Conservation (phyloP, 176 grass and related monocot genomes). For the Olyra latifolia region DNA sequence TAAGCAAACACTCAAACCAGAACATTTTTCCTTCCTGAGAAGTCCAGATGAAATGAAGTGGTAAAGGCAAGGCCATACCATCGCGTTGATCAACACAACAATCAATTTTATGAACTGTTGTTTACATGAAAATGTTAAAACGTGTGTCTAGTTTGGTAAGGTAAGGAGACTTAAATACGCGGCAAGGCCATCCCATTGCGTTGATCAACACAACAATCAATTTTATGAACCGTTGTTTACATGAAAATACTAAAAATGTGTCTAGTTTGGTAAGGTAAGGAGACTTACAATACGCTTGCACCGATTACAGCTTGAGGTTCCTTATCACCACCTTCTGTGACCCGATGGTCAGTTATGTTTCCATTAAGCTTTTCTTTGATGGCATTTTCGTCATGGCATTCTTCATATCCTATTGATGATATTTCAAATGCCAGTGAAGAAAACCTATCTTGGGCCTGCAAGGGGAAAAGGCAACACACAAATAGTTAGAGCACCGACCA, state of each 20-base stretch:
- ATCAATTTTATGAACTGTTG: neutral
- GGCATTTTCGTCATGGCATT: slow-evolving; percentile 30
- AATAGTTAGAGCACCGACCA: neutral
- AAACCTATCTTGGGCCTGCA: slow-evolving; percentile 74
- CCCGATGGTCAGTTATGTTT: slow-evolving; percentile 16
- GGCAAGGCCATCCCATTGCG: neutral
- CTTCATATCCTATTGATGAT: slow-evolving; percentile 70
- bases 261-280: slow-evolving; percentile 11
- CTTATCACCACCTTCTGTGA: slow-evolving; percentile 57
- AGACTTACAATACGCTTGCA: slow-evolving; percentile 71
- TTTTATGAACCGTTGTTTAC: neutral
- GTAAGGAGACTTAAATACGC: slow-evolving; percentile 52
- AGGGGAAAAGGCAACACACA: neutral
- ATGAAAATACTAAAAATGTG: neutral
- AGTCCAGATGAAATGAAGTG: neutral
- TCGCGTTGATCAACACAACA: neutral
- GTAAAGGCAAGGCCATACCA: neutral
- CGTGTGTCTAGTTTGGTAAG: slow-evolving; percentile 12
- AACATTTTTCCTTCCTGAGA: neutral
- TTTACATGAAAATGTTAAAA: neutral
- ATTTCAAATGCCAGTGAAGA: slow-evolving; percentile 68
- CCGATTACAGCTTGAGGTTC: slow-evolving; percentile 77
- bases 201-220: neutral
- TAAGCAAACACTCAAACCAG: neutral
- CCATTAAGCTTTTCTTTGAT: slow-evolving; percentile 20